Base-by-base conservation (phyloP, 2,329 filamentous ascomycete species). In the Monosporascus sp. region DNA sequence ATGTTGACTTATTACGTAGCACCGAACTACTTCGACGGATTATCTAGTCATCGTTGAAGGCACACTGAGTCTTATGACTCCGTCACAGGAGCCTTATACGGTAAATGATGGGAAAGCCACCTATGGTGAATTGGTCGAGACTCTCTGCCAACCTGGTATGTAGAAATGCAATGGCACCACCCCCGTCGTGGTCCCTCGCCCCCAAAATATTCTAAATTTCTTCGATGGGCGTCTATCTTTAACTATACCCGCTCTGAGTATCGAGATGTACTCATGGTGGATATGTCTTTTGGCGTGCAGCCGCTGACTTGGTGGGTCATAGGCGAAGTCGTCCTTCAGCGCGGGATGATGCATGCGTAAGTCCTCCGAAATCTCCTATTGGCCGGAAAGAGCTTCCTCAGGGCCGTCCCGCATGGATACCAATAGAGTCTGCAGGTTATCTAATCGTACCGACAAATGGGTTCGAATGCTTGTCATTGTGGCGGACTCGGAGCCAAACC, bases 291-390 rank as follows among this genome's bases (percentile, higher is more conserved):
- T 22, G 24, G 24, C 31, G 31, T 35, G 9, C 43, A 46, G 24
- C 20, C 31, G 43, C 43, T 46, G 24, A 46, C 43, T 22, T 16
- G 17, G n/a, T 16, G 7, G 22, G 11, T 27, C n/a, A 27, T 27
- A 46, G 43, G 66, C 16, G 65, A 68, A 19, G 57, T 66, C n/a
- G 59, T 68, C n/a, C 51, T 62, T 37, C 63, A 68, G 55, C 61
- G 68, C 20, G 65, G 67, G 5, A 62, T 60, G 16, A 63, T 68
- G 59, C 66, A 70, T 52, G 62, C 63, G 68, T 70, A 62, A 68
- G 68, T 66, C 37, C 45, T 49, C 41, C 51, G 41, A 50, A 26
- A 47, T 37, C 35, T 41, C 22, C 40, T 49, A 31, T 24, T 24
- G 11, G 27, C 9, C 9, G 8, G 3, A 31, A 38, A 43, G 35